Evolutionary conservation across 1,284 basidiomycete genomes (phyloP).

Genomic region (Irpex sp.): DNA sequence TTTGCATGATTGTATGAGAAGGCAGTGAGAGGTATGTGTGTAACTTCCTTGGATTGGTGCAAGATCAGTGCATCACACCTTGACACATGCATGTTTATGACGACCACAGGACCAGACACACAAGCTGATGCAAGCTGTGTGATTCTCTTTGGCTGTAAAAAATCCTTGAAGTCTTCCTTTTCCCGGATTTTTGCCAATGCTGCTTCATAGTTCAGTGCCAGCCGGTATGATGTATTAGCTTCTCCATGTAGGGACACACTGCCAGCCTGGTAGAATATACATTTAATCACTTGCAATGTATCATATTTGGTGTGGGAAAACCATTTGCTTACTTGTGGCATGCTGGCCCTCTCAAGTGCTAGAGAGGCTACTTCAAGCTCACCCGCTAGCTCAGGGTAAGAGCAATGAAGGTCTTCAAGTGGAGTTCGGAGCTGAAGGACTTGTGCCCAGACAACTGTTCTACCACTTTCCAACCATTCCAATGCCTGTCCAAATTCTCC

Average conservation of each 20-base stretch:
- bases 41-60: background rate
- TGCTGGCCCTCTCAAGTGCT: background rate
- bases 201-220: background rate
- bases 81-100: background rate
- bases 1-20: background rate
- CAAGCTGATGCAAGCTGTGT: background rate
- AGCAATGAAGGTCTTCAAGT: background rate
- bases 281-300: too few species aligned
- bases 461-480: background rate
- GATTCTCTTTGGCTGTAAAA: background rate
- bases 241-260: too few species aligned
- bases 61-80: background rate
- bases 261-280: too few species aligned
- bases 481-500: background rate
- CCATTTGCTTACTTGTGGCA: background rate
- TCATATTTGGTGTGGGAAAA: too few species aligned
- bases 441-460: background rate
- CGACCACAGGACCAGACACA: background rate
- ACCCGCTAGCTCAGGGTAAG: background rate
- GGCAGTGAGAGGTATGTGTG: background rate
- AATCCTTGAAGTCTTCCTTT: background rate
- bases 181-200: background rate
- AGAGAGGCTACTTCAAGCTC: background rate
- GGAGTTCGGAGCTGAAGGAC: background rate
- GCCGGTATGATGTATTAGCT: background rate